Evolutionary conservation across 163 green algal genomes (phyloP).

Genomic region (Picocystis sp.): DNA sequence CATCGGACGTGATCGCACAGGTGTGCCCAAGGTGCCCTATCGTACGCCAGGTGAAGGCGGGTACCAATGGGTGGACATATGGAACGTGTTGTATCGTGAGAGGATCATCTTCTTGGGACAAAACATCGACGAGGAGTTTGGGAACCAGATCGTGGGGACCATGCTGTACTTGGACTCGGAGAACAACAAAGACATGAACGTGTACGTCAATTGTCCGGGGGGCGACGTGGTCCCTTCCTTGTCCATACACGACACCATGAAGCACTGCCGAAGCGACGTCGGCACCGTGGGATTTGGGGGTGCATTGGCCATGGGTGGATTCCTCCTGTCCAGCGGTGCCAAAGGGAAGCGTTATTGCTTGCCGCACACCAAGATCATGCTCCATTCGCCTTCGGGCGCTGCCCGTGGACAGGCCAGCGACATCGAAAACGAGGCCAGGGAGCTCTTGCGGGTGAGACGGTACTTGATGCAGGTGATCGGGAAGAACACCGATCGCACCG

Average conservation of each 20-base stretch:
- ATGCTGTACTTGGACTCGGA: constrained; percentile 89
- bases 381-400: constrained; percentile 79
- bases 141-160: constrained; percentile 85
- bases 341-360: constrained; percentile 72
- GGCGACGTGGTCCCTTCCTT: constrained; percentile 76
- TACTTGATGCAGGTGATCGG: constrained; percentile 14
- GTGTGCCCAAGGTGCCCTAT: constrained; percentile 70
- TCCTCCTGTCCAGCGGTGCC: constrained; percentile 78
- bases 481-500: neutral
- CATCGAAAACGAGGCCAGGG: constrained; percentile 85
- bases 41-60: constrained; percentile 42
- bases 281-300: constrained; percentile 85
- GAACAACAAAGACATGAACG: constrained; percentile 79
- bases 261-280: constrained; percentile 74
- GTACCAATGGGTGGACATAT: constrained; percentile 87
- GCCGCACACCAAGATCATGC: constrained; percentile 90
- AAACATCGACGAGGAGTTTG: constrained; percentile 60
- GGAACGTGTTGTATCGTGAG: constrained; percentile 76
- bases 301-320: constrained; percentile 89
- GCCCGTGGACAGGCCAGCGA: constrained; percentile 77
- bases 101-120: constrained; percentile 83
- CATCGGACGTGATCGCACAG: constrained; percentile 1
- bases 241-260: constrained; percentile 94
- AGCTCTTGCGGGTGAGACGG: constrained; percentile 72
- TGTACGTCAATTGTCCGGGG: constrained; percentile 90